These are phyloP conservation scores for Lachnellula willkommii DNA, from an alignment of 2,329 filamentous ascomycete genomes.

Conservation along the genomic window DNA sequence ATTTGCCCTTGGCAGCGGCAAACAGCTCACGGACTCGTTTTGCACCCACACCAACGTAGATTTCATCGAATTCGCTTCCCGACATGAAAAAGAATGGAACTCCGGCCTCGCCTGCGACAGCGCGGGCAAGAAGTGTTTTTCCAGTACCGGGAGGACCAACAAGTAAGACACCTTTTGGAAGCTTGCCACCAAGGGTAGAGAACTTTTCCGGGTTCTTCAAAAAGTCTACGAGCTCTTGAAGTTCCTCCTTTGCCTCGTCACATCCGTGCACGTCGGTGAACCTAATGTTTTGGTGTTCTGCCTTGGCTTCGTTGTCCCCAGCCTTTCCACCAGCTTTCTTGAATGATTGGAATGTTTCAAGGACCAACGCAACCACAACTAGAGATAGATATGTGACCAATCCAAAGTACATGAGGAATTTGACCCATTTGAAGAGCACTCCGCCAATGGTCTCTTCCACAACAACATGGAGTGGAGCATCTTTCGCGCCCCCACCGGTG, in stretches of 20 bases:
- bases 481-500: slow-evolving; percentile 63
- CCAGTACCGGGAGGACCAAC: slow-evolving; percentile 95
- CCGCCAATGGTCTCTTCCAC: slow-evolving; percentile 83
- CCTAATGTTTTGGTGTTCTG: slow-evolving; percentile 84
- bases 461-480: slow-evolving; percentile 87
- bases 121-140: slow-evolving; percentile 91
- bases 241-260: slow-evolving; percentile 95
- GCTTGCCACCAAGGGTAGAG: slow-evolving; percentile 87
- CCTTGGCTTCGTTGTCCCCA: slow-evolving; percentile 75
- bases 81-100: slow-evolving; percentile 99
- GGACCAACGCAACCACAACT: slow-evolving; percentile 71
- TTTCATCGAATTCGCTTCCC: slow-evolving; percentile 95
- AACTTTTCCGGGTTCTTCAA: slow-evolving; percentile 90
- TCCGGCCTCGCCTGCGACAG: slow-evolving; percentile 92
- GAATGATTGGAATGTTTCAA: slow-evolving; percentile 74
- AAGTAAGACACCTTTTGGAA: slow-evolving; percentile 92
- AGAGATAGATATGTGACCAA: slow-evolving; percentile 75
- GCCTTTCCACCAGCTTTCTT: slow-evolving; percentile 65
- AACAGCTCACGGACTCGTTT: slow-evolving; percentile 97
- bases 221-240: slow-evolving; percentile 96
- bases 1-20: slow-evolving; percentile 72
- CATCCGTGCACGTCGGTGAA: slow-evolving; percentile 96
- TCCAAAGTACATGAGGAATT: slow-evolving; percentile 74
- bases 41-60: slow-evolving; percentile 94
- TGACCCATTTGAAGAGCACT: slow-evolving; percentile 84